These are phyloP conservation scores for Trichoderma guizhouense DNA, from an alignment of 2,329 filamentous ascomycete genomes.

Conservation along the genomic window DNA sequence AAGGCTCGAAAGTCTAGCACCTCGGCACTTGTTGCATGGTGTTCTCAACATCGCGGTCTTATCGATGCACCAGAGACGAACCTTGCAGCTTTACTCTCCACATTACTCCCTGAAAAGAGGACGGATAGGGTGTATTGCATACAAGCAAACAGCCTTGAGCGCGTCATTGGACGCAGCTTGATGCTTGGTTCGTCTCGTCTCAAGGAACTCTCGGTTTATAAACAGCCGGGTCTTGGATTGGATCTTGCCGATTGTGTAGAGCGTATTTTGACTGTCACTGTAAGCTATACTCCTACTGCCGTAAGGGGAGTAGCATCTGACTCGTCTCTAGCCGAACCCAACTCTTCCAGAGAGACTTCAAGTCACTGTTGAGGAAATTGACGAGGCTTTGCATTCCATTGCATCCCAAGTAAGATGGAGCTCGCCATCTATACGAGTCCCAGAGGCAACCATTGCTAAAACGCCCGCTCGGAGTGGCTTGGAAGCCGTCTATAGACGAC, in stretches of 20 bases:
- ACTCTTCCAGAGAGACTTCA: slow-evolving; percentile 28
- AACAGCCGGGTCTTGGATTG: slow-evolving; percentile 49
- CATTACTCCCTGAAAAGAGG: slow-evolving; percentile 70
- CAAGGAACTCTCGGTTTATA: slow-evolving; percentile 61
- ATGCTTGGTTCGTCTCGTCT: slow-evolving; percentile 60
- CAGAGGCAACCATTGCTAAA: slow-evolving; percentile 25
- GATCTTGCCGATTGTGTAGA: slow-evolving; percentile 74
- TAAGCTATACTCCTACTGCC: slow-evolving; percentile 30
- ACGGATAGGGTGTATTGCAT: slow-evolving; percentile 76
- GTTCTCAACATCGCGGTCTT: slow-evolving; percentile 55
- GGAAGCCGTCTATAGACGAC: slow-evolving; percentile 53
- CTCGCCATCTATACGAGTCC: slow-evolving; percentile 54
- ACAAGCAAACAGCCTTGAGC: slow-evolving; percentile 58
- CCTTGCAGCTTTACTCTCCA: slow-evolving; percentile 65
- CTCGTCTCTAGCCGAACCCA: slow-evolving; percentile 43
- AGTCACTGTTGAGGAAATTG: slow-evolving; percentile 70
- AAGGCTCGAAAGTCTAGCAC: slow-evolving; percentile 32
- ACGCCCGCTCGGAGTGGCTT: slow-evolving; percentile 44
- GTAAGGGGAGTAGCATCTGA: neutral
- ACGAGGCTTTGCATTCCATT: slow-evolving; percentile 60
- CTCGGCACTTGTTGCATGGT: slow-evolving; percentile 61
- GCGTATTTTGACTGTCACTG: slow-evolving; percentile 59
- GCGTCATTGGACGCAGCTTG: slow-evolving; percentile 66
- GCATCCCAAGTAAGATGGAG: slow-evolving; percentile 71
- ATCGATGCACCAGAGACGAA: slow-evolving; percentile 58